A percentile compares a stretch with the other conserved stretches of the same genome.
Conservation (phyloP, 352 stramenopile species). For the Phytophthora idaei region DNA sequence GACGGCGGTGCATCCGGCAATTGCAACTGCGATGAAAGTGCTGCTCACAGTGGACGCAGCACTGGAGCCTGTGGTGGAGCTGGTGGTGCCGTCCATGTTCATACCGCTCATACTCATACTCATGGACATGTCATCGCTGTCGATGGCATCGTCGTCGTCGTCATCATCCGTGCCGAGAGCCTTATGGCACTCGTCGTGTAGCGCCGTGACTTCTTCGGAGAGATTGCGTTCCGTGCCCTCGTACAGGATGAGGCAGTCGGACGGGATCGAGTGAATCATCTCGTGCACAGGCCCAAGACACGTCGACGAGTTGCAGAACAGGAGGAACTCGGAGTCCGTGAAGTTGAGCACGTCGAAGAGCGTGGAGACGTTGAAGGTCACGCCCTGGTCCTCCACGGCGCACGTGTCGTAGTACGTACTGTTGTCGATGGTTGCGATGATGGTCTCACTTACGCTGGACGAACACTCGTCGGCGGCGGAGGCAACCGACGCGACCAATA, state of each 20-base stretch:
- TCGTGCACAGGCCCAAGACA: conserved; percentile 61
- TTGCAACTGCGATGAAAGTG: conserved; percentile 7
- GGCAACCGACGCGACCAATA: conserved; percentile 26
- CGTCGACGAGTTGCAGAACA: conserved; percentile 55
- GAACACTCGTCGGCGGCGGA: conserved; percentile 35
- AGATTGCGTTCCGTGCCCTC: conserved; percentile 49
- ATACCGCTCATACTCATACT: conserved; percentile 32
- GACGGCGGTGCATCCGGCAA: conserved; percentile 13
- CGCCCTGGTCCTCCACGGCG: conserved; percentile 38
- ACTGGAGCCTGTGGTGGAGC: conserved; percentile 21
- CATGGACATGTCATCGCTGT: conserved; percentile 38
- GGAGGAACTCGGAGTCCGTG: conserved; percentile 45
- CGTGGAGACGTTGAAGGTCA: conserved; percentile 53
- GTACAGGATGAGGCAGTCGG: conserved; percentile 51
- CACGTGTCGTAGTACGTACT: conserved; percentile 57
- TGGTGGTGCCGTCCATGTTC: conserved; percentile 27
- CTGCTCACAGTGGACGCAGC: conserved; percentile 16
- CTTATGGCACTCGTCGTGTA: conserved; percentile 58
- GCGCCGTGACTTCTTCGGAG: conserved; percentile 37
- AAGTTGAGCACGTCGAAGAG: conserved; percentile 57
- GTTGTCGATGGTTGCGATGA: conserved; percentile 53
- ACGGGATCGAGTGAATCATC: conserved; percentile 47
- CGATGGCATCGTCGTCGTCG: conserved; percentile 20
- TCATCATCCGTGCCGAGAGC: conserved; percentile 28
- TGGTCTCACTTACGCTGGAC: conserved; percentile 36